Conservation (phyloP, 768 basidiomycete species). For the Kondoa subrosea region DNA sequence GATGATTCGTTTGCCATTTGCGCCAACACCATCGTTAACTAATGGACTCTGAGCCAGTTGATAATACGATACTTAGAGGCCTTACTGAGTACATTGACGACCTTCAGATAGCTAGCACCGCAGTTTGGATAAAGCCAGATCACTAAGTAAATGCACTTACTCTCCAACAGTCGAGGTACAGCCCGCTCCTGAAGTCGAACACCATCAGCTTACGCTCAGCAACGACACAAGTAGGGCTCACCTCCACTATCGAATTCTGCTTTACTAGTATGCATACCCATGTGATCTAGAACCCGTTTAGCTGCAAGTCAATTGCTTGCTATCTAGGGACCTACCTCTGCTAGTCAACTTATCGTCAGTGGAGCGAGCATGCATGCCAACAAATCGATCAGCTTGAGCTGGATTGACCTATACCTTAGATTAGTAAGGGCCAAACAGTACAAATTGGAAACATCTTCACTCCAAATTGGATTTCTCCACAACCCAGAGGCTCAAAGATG, state of each 20-base stretch:
- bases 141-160: too few species aligned
- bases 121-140: not conserved
- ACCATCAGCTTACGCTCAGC: too few species aligned
- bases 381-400: not conserved
- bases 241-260: constrained; percentile 15
- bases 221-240: too few species aligned
- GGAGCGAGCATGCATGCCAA: not conserved
- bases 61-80: constrained; percentile 4
- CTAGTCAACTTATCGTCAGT: not conserved
- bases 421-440: not conserved
- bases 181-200: too few species aligned
- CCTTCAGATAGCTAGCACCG: not conserved
- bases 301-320: too few species aligned
- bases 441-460: not conserved
- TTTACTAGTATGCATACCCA: too few species aligned
- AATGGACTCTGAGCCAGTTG: constrained; percentile 8
- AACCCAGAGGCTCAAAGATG: constrained; percentile 19
- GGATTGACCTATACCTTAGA: not conserved
- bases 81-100: not conserved
- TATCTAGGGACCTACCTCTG: too few species aligned
- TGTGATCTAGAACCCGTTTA: too few species aligned
- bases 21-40: constrained; percentile 18
- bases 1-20: constrained; percentile 19
- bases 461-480: constrained; percentile 16
- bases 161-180: constrained; percentile 11